Conservation (phyloP, 192 early-diverging fungal genomes). For the Coemansia sp. region DNA sequence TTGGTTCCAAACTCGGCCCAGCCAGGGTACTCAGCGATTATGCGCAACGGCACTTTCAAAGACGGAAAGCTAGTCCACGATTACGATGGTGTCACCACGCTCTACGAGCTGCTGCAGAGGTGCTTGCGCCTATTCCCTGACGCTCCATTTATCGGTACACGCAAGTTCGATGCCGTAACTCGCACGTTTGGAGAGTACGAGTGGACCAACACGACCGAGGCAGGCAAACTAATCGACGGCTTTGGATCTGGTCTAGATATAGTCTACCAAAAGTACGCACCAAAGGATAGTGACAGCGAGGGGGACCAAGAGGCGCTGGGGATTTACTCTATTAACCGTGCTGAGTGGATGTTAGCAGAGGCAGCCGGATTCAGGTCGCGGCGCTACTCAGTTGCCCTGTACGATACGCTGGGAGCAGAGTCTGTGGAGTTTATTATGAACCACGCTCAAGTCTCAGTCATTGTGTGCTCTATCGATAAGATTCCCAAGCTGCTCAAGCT, state of each 20-base stretch:
- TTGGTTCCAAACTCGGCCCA: constrained; percentile 41
- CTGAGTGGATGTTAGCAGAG: constrained; percentile 76
- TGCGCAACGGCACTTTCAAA: constrained; percentile 22
- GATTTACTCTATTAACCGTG: constrained; percentile 75
- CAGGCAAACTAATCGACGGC: constrained; percentile 60
- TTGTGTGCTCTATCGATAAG: constrained; percentile 67
- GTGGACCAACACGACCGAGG: constrained; percentile 66
- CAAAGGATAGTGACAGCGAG: neutral
- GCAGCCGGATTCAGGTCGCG: constrained; percentile 66
- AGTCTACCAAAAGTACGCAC: constrained; percentile 55
- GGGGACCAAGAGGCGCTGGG: constrained; percentile 57
- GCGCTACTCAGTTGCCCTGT: constrained; percentile 73
- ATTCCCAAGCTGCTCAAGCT: constrained; percentile 62
- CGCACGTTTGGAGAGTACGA: constrained; percentile 62
- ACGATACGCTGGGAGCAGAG: constrained; percentile 86
- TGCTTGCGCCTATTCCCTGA: constrained; percentile 53
- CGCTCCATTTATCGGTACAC: constrained; percentile 62
- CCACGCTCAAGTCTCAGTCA: constrained; percentile 69
- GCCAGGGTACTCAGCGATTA: constrained; percentile 48
- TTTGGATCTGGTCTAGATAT: constrained; percentile 72
- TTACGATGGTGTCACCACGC: constrained; percentile 20
- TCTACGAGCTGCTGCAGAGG: constrained; percentile 40
- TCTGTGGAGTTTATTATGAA: constrained; percentile 82
- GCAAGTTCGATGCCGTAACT: constrained; percentile 59
- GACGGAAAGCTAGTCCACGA: constrained; percentile 31